These are phyloP conservation scores for Theileria parva DNA, from an alignment of 169 alveolate species.

Conservation along the genomic window DNA sequence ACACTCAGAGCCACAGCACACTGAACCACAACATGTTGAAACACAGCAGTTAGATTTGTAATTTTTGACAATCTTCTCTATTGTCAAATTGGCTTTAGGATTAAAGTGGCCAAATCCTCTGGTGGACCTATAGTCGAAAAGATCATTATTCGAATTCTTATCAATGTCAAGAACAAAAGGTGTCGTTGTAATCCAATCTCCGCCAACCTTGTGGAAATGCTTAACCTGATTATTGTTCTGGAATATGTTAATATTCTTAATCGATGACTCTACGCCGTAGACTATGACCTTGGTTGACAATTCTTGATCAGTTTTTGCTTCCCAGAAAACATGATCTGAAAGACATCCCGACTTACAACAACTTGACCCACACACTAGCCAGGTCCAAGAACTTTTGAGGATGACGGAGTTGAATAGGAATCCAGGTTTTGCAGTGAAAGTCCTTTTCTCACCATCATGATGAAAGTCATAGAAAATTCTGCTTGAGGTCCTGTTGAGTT, in stretches of 20 bases:
- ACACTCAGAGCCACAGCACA: too few relatives aligned
- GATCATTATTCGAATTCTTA: not conserved
- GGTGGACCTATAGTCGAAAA: not conserved
- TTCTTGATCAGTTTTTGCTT: not conserved
- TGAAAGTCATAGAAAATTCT: not conserved
- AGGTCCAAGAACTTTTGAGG: not conserved
- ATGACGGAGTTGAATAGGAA: not conserved
- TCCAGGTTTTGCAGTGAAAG: not conserved
- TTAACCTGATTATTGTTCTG: not conserved
- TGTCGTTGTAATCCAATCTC: not conserved
- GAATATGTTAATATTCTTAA: not conserved
- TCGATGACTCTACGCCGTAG: not conserved
- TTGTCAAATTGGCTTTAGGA: not conserved
- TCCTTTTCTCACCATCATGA: not conserved
- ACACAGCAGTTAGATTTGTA: too few relatives aligned
- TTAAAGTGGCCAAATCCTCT: not conserved
- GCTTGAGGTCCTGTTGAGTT: not conserved
- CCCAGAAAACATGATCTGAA: not conserved
- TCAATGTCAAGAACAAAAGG: not conserved
- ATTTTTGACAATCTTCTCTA: not conserved
- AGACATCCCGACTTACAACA: not conserved
- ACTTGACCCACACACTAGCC: too few relatives aligned
- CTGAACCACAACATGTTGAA: too few relatives aligned
- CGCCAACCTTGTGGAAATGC: not conserved
- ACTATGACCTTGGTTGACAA: not conserved